Evolutionary conservation across 768 basidiomycete genomes (phyloP).

Genomic region (Fistulinella prunicolor): DNA sequence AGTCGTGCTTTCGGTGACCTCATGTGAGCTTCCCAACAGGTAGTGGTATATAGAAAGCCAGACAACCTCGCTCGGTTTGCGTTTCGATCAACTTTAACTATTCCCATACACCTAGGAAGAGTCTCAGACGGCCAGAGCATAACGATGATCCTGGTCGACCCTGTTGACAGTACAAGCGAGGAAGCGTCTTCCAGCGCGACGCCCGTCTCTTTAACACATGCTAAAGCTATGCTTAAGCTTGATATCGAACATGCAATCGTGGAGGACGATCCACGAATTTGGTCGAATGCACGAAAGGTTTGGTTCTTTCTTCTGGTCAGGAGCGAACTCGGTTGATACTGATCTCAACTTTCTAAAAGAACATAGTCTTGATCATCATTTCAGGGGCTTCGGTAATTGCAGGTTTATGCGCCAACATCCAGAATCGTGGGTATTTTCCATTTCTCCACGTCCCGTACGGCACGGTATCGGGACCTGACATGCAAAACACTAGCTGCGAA

Average conservation of each 20-base stretch:
- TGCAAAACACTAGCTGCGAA: constrained; percentile 53
- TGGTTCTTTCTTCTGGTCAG: not conserved
- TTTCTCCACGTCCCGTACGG: not conserved
- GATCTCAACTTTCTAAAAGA: constrained; percentile 7
- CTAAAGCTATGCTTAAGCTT: constrained; percentile 4
- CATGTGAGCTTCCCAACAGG: too few relatives aligned
- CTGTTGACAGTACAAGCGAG: not conserved
- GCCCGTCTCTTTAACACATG: not conserved
- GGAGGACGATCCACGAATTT: constrained; percentile 58
- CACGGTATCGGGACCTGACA: not conserved
- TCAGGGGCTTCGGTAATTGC: constrained; percentile 30
- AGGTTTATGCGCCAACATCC: constrained; percentile 27
- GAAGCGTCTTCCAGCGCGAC: not conserved
- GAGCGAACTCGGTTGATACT: not conserved
- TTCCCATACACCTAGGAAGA: too few relatives aligned
- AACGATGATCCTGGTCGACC: not conserved
- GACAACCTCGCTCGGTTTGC: too few relatives aligned
- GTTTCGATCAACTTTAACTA: too few relatives aligned
- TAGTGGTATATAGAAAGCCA: too few relatives aligned
- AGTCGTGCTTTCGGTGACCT: too few relatives aligned
- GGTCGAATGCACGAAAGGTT: constrained; percentile 60
- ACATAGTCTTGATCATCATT: constrained; percentile 17
- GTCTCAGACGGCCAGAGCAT: not conserved
- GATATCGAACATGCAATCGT: constrained; percentile 46
- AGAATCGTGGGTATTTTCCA: constrained; percentile 24